Evolutionary conservation across 352 stramenopile genomes (phyloP), one percentile per base, ranked within the genome.

Genomic region (Pythium myriotylum): DNA sequence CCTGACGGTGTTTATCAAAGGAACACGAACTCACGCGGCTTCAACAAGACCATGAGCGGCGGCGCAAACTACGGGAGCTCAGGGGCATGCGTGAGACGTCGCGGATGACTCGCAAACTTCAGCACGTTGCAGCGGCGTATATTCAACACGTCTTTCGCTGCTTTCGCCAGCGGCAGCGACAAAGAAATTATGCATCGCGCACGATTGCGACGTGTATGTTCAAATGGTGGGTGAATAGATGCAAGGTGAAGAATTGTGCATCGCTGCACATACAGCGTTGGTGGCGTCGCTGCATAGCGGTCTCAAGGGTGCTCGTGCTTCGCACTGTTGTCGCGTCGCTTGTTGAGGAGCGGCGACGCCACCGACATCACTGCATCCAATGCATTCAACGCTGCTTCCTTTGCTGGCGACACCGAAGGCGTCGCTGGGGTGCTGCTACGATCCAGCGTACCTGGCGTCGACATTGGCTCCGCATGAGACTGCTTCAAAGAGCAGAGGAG

Each of bases 111-210:
- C 67, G 77, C 22, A 87, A 89, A 43, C 68, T 91, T 16, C 59
- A 84, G 26, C 73, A 89, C 33, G 78, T 88, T 16, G 81, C 83
- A 7, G 81, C 79, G 2, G 73, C 77, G 0, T 91, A 88, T 63
- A 87, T 92, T 40, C 83, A 92, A 56, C 79, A 86, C 50, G 49
- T 86, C 24, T 89, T 76, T 72, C 72, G 81, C 5, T 70, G 66
- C 2, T 72, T 65, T 20, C 22, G 43, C 42, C 62, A 57, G 48
- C 59, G 45, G 32, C 53, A 0, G 42, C 58, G 67, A 46, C 33
- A 64, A 63, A 6, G 23, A n/a, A 6, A 20, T 6, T 14, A 35
- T 10, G 29, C 29, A 5, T 35, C 10, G 5, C 29, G 10, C 29
- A 10, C 10, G 29, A 35, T 35, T 10, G 10, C 29, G 29, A 35